These are phyloP conservation scores for Coemansia sp. DNA, from an alignment of 192 early-diverging fungal genomes.

Conservation along the genomic window DNA sequence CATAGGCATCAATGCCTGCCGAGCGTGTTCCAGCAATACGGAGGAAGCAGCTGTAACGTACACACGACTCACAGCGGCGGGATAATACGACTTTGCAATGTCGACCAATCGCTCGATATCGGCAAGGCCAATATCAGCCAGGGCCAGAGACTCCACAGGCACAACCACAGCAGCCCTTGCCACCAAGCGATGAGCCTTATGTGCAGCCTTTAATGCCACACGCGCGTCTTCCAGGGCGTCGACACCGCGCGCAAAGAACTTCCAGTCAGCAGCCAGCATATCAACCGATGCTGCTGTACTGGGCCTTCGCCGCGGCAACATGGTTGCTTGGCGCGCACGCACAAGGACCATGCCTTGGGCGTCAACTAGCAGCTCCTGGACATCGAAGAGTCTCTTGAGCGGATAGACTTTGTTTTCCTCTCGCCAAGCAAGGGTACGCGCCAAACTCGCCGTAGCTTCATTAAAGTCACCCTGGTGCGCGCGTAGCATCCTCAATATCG, in stretches of 20 bases:
- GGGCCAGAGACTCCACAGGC: slow-evolving; percentile 35
- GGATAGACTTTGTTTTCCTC: slow-evolving; percentile 45
- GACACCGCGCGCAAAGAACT: slow-evolving; percentile 19
- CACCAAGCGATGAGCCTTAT: background rate
- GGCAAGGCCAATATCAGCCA: slow-evolving; percentile 15
- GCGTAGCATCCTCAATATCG: slow-evolving; percentile 18
- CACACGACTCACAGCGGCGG: slow-evolving; percentile 16
- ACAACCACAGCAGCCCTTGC: slow-evolving; percentile 28
- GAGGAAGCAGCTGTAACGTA: slow-evolving; percentile 42
- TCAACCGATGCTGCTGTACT: background rate
- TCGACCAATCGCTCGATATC: slow-evolving; percentile 5
- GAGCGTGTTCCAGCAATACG: slow-evolving; percentile 43
- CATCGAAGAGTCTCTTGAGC: background rate
- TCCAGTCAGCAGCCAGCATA: slow-evolving; percentile 6
- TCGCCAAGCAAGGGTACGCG: slow-evolving; percentile 35
- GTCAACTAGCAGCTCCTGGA: slow-evolving; percentile 12
- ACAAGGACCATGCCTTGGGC: slow-evolving; percentile 27
- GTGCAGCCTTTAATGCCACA: slow-evolving; percentile 27
- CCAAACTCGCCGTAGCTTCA: background rate
- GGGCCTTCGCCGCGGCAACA: slow-evolving; percentile 10
- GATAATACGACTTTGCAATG: slow-evolving; percentile 24
- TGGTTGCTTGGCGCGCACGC: slow-evolving; percentile 21
- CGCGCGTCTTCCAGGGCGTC: slow-evolving; percentile 43
- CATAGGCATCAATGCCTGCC: slow-evolving; percentile 24
- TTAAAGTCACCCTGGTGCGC: slow-evolving; percentile 17